phyloP scores from a whole-genome alignment of 345 rosid genomes.

The Cardiospermum halicacabum region DNA sequence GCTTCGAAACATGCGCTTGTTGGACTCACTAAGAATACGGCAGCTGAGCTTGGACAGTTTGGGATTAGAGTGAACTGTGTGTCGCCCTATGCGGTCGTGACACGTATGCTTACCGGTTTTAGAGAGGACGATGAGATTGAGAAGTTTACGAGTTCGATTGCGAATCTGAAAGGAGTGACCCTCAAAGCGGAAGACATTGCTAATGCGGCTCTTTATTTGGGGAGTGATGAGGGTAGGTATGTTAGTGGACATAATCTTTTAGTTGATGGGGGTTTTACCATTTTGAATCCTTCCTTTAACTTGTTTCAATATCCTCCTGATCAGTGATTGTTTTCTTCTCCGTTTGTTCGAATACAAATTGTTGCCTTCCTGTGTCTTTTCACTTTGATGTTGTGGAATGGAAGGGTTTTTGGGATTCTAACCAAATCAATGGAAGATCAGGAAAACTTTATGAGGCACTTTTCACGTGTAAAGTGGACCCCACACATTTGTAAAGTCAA shows the following conservation, averaged over 20 bases:
- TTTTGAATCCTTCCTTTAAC: constrained; percentile 30
- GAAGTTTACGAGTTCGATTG: constrained; percentile 10
- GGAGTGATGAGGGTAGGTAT: constrained; percentile 46
- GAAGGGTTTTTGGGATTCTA: too few relatives aligned
- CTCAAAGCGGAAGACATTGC: constrained; percentile 44
- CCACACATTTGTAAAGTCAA: too few relatives aligned
- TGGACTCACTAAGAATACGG: constrained; percentile 45
- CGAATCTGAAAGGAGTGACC: constrained; percentile 38
- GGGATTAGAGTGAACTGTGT: constrained; percentile 50
- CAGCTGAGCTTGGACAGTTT: constrained; percentile 45
- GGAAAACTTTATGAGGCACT: too few relatives aligned
- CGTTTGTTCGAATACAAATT: too few relatives aligned
- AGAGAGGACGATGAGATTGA: constrained; percentile 22
- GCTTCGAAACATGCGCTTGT: constrained; percentile 46
- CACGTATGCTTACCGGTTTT: constrained; percentile 36
- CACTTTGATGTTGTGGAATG: too few relatives aligned
- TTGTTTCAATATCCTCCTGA: constrained; percentile 34
- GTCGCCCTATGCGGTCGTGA: constrained; percentile 37
- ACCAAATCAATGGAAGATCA: too few relatives aligned
- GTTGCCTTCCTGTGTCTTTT: too few relatives aligned
- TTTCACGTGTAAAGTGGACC: too few relatives aligned
- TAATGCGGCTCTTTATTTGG: constrained; percentile 44
- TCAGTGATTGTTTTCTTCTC: too few relatives aligned
- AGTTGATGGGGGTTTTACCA: constrained; percentile 44
- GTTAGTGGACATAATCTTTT: constrained; percentile 47